Conservation (phyloP, 371 early-diverging fungal species). For the Rhizomucor pusillus region DNA sequence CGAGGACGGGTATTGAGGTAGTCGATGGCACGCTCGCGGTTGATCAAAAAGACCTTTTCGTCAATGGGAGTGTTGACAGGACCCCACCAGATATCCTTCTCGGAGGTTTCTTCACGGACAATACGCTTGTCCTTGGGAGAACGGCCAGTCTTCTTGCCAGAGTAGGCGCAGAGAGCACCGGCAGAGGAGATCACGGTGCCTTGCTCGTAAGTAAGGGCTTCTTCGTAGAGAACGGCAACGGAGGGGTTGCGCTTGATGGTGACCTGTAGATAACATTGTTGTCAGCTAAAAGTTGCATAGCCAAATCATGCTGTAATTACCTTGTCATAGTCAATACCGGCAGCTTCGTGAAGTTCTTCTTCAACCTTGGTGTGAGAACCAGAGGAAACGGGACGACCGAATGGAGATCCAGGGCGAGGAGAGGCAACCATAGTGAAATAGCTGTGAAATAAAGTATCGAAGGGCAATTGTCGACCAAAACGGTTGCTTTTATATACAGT, state of each 20-base stretch:
- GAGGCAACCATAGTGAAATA: conserved; percentile 18
- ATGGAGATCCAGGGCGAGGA: conserved; percentile 33
- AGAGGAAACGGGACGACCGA: conserved; percentile 32
- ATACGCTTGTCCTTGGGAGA: conserved; percentile 95
- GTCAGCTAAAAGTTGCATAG: background rate
- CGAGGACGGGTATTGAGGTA: conserved; percentile 93
- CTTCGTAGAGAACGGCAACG: conserved; percentile 89
- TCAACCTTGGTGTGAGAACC: conserved; percentile 46
- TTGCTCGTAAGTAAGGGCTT: conserved; percentile 84
- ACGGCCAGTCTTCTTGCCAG: conserved; percentile 90
- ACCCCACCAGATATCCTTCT: conserved; percentile 96
- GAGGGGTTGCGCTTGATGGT: conserved; percentile 68
- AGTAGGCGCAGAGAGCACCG: conserved; percentile 90
- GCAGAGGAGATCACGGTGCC: conserved; percentile 88
- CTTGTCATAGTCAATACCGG: conserved; percentile 54
- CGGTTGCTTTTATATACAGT: background rate
- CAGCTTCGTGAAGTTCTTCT: conserved; percentile 44
- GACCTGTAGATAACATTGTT: conserved; percentile 28
- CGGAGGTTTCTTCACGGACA: conserved; percentile 83
- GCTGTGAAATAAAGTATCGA: background rate
- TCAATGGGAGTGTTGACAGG: conserved; percentile 92
- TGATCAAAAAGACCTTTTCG: conserved; percentile 87
- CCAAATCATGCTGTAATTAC: conserved; percentile 6
- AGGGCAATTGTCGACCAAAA: background rate
- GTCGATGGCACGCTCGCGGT: conserved; percentile 94